Base-by-base conservation (phyloP, 768 basidiomycete genomes). In the Boletellus sp. region DNA sequence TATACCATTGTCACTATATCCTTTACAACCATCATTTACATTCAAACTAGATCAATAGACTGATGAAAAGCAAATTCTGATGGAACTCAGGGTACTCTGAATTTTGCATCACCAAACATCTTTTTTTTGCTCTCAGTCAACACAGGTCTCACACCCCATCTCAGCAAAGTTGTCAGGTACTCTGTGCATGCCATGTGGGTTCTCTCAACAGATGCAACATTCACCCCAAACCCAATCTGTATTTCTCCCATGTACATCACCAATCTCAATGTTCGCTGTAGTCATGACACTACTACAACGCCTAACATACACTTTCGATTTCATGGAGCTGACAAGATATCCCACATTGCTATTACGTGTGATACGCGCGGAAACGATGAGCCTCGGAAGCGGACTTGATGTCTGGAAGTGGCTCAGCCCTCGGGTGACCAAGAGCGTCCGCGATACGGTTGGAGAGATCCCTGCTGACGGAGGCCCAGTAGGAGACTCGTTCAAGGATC, bases 381-480 rank as follows among this genome's bases (percentile, higher is more conserved):
- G 80, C 82, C 64, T 83, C 78, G 3, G 62, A 43, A 1, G 84
- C 87, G 15, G 85, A 68, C 67, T 81, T 82, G 57, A 81, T 40
- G 6, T 41, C 79, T 50, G 71, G 57, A 45, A 90, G 72, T 12
- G 89, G 87, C 45, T 67, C 55, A n/a, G 82, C 84, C 3, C 69
- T 60, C 2, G 79, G 71, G 42, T 78, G 73, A 36, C 82, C 82
- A 45, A 94, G 75, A 3, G 81, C 87, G 58, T 77, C 78, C n/a
- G 90, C 90, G 57, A 97, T 75, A 53, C 87, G 78, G 68, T 89
- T 81, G 4, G 83, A 84, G 32, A 94, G 73, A 11, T 70, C 74
- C 61, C 89, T 85, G 65, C 87, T 79, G 49, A 96, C 83, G 44
- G 80, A 81, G 36, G 88, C 84, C 79, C 85, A 94, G 52, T 87